Conservation (phyloP, 2,329 filamentous ascomycete genomes). For the Orbilia ellipsospora region DNA sequence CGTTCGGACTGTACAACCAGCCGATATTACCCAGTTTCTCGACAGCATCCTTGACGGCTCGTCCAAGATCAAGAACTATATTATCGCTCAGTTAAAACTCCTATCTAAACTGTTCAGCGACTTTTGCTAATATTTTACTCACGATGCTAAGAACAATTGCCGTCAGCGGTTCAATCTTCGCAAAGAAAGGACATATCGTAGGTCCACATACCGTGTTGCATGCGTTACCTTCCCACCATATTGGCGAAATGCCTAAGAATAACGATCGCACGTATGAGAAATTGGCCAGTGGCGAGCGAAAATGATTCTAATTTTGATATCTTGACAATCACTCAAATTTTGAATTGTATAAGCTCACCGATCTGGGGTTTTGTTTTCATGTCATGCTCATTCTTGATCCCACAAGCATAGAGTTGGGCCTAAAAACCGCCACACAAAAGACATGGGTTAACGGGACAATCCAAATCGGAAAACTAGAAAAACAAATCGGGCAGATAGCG, state of each 20-base stretch:
- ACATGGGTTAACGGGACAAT: conserved; percentile 35
- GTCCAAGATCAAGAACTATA: conserved; percentile 83
- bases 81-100: conserved; percentile 51
- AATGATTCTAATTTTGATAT: not conserved
- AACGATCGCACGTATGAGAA: conserved; percentile 13
- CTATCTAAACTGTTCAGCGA: not conserved
- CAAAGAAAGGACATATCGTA: conserved; percentile 10
- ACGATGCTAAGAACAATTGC: conserved; percentile 65
- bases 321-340: conserved; percentile 73
- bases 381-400: conserved; percentile 80
- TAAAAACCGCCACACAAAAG: conserved; percentile 61
- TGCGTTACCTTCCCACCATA: conserved; percentile 98
- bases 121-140: conserved; percentile 56
- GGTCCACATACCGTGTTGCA: conserved; percentile 76
- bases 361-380: conserved; percentile 94
- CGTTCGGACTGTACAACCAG: conserved; percentile 94
- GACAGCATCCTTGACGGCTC: conserved; percentile 84
- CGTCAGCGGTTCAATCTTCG: too few species aligned
- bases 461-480: not conserved
- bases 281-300: not conserved
- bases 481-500: not conserved
- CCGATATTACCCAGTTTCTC: conserved; percentile 86
- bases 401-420: conserved; percentile 95
- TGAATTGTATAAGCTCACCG: conserved; percentile 68
- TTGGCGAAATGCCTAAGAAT: conserved; percentile 72